Base-by-base conservation (phyloP, 2,329 filamentous ascomycete genomes). In the Ophiocordyceps polyrhachis-furcata region DNA sequence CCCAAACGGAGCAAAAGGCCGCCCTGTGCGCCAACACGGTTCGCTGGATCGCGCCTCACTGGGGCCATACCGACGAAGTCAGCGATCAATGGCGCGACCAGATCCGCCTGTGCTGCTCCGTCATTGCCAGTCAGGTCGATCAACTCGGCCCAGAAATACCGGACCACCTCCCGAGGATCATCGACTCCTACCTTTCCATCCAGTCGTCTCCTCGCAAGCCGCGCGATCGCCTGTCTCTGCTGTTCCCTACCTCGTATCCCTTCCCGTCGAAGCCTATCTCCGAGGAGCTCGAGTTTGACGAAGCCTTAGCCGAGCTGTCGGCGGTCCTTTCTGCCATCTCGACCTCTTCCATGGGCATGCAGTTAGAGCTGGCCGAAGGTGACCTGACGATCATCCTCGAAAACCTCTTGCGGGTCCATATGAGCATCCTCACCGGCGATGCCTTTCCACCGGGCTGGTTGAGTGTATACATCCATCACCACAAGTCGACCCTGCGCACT, bases 21-120 rank as follows among this genome's bases (percentile, higher is more conserved):
- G 77, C 77, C 13, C 69, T 95, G 42, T 76, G 83, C 48, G 74
- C 81, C 41, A 93, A 87, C 55, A 95, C 87, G 4, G 79, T 88
- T 41, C 71, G 82, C 49, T 98, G 91, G 91, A 79, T 98, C 47
- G 79, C 81, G 13, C 88, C 89, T 4, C 88, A 96, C 60, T 98
- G 91, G 91, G 89, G 89, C 13, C 76, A 77, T 49, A 75, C 73
- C 0, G 71, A 75, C 4, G 69, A 79, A 25, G 76, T 89, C 11
- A 87, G 78, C 3, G 81, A 88, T 32, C 84, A 93, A 55, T 96
- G 87, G 77, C 82, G 81, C 50, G 86, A 94, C 20, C 91, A 96
- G 63, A 83, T 96, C 17, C 82, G 91, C 15, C 68, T 98, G 15
- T 94, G 89, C 62, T 94, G 87, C 62, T 93, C 89, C 1, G 83